Evolutionary conservation across 179 eudicot species (phyloP).

Genomic region (Dionaea muscipula): DNA sequence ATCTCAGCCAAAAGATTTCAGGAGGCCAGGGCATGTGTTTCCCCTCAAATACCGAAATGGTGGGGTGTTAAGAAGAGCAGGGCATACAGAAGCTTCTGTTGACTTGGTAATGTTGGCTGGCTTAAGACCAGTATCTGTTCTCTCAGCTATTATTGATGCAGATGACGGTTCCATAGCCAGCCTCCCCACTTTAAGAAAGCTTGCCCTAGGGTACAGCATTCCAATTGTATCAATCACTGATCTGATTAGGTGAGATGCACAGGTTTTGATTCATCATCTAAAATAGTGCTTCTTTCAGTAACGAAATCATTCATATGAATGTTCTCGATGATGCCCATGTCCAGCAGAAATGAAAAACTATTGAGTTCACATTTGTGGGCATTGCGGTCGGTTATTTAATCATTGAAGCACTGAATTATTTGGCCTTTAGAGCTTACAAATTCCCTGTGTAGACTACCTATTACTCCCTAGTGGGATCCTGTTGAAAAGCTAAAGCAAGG

Average conservation of each 20-base stretch:
- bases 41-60: constrained; percentile 76
- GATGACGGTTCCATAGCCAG: constrained; percentile 69
- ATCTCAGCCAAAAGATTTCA: constrained; percentile 66
- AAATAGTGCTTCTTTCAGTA: neutral
- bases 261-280: neutral
- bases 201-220: constrained; percentile 47
- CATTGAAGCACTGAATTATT: too few relatives aligned
- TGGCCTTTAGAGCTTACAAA: too few relatives aligned
- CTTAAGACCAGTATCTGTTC: constrained; percentile 58
- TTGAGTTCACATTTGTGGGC: too few relatives aligned
- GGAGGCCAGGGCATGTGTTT: constrained; percentile 86
- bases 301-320: too few relatives aligned
- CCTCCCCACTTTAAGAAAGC: constrained; percentile 32
- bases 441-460: too few relatives aligned
- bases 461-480: too few relatives aligned
- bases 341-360: too few relatives aligned
- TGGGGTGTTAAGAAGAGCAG: constrained; percentile 77
- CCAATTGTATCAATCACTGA: constrained; percentile 81
- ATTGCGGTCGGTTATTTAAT: too few relatives aligned
- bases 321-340: too few relatives aligned
- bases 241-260: constrained; percentile 50
- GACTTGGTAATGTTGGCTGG: constrained; percentile 76
- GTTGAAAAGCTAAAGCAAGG: too few relatives aligned
- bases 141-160: constrained; percentile 56
- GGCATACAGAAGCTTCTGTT: constrained; percentile 94